Evolutionary conservation across 192 early-diverging fungal species (phyloP), one percentile per base, ranked within the genome.

Genomic region (Pecoramyces ruminantium): DNA sequence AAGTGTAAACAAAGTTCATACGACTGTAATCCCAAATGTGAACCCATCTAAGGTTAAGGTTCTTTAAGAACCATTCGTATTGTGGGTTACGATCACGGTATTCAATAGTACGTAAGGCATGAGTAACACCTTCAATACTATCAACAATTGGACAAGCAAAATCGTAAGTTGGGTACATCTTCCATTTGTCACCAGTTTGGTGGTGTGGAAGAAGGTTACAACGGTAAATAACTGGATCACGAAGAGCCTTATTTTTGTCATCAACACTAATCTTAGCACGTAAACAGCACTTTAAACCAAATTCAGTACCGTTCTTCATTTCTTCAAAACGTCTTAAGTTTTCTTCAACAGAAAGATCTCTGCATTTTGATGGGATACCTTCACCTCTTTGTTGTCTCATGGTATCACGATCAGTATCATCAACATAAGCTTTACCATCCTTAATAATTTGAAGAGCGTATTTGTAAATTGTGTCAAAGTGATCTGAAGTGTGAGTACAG

Each of bases 141-240:
- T 99, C 98, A 40, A 99, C 96, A 78, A 98, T 88, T 2, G 98
- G 98, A 87, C 97, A 98, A 67, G 94, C 95, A 88, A 98, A 98
- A 87, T 99, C 98, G 85, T 99, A 99, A 17, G 95, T 94, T 77
- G 97, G 98, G 86, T 99, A 99, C 77, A 98, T 88, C 89, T 97
- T 99, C 94, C 95, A 99, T 84, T 92, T 93, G 40, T 87, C 84
- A 39, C 97, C 98, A 77, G 95, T 96, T 40, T 90, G 91, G 84
- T 96, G 95, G 83, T 99, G 98, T 79, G 94, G 94, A 34, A 87
- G 86, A 80, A 93, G 84, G 85, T 96, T 96, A 89, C 94, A 96
- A 38, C 98, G 92, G 89, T 95, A 99, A 79, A 99, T 94, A 78
- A 95, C 94, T 34, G 97, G 98, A 86, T 99, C 98, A 80, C 98